A percentile compares a stretch with the other conserved stretches of the same genome.
Conservation (phyloP, 2,329 filamentous ascomycete species). For the Pyrenophora tritici-repentis region DNA sequence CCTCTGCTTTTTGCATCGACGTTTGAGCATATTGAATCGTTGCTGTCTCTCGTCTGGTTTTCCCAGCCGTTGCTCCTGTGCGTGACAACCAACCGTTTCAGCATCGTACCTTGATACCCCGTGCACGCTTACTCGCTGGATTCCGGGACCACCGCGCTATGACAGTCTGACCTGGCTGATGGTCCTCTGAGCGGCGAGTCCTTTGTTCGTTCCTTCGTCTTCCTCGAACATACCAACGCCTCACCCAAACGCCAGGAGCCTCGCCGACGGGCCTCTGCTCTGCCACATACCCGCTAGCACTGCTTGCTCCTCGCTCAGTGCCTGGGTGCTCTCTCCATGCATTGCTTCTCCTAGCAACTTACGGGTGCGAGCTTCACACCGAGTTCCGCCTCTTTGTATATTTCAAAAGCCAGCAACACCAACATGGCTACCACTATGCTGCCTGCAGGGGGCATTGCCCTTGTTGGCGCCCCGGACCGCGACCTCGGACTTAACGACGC, state of each 20-base stretch:
- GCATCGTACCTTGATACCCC: constrained; percentile 43
- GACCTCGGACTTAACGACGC: constrained; percentile 41
- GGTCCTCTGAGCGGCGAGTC: constrained; percentile 38
- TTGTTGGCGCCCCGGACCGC: constrained; percentile 47
- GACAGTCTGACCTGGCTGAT: constrained; percentile 49
- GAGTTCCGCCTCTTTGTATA: constrained; percentile 28
- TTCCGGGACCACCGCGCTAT: constrained; percentile 44
- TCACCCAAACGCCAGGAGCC: constrained; percentile 32
- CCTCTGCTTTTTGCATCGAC: constrained; percentile 10
- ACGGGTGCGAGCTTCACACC: constrained; percentile 44
- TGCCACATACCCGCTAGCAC: constrained; percentile 27
- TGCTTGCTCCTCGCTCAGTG: constrained; percentile 35
- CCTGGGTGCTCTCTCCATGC: constrained; percentile 49
- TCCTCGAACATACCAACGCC: constrained; percentile 32
- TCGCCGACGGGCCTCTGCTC: constrained; percentile 31
- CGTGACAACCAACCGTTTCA: constrained; percentile 50
- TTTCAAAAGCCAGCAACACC: constrained; percentile 12
- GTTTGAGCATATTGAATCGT: constrained; percentile 10
- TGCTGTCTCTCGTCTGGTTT: constrained; percentile 21
- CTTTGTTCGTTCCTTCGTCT: constrained; percentile 42
- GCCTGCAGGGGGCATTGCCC: constrained; percentile 41
- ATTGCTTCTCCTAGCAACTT: constrained; percentile 44
- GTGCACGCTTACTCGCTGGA: constrained; percentile 45
- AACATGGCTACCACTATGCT: constrained; percentile 41
- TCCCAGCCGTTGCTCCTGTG: constrained; percentile 36